Conservation (phyloP, 2,329 filamentous ascomycete species). For the Pyrenophora tritici-repentis region DNA sequence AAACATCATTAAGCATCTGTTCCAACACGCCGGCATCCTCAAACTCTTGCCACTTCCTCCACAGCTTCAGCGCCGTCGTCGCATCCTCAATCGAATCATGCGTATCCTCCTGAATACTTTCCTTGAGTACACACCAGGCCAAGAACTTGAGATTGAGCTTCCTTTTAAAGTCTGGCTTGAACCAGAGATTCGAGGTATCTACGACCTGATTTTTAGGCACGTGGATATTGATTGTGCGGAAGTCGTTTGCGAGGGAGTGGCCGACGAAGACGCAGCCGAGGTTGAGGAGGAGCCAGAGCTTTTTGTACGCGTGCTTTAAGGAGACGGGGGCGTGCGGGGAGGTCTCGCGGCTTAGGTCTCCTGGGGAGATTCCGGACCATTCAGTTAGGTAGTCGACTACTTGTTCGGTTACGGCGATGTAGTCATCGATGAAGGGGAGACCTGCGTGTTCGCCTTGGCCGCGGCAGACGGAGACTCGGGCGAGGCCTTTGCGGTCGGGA, state of each 20-base stretch:
- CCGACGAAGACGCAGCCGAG: conserved; percentile 92
- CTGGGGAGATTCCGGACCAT: conserved; percentile 86
- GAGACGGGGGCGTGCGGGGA: conserved; percentile 82
- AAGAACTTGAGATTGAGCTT: conserved; percentile 90
- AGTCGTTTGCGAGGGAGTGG: conserved; percentile 91
- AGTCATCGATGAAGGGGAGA: conserved; percentile 93
- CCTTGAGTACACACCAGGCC: conserved; percentile 83
- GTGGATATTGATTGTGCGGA: conserved; percentile 97
- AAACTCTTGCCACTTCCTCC: conserved; percentile 87
- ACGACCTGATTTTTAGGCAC: conserved; percentile 89
- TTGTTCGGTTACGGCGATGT: conserved; percentile 86
- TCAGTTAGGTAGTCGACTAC: conserved; percentile 95
- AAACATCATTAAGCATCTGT: conserved; percentile 84
- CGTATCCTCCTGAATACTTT: conserved; percentile 89
- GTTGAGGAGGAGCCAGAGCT: conserved; percentile 95
- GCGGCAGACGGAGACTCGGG: conserved; percentile 88
- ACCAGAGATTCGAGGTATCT: conserved; percentile 92
- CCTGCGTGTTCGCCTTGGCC: conserved; percentile 79
- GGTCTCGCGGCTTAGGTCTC: conserved; percentile 79
- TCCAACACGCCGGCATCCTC: conserved; percentile 83
- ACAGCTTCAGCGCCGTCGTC: conserved; percentile 85
- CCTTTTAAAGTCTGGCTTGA: conserved; percentile 77
- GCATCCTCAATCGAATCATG: conserved; percentile 98
- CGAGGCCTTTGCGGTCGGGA: conserved; percentile 86
- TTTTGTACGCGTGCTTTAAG: conserved; percentile 94